Evolutionary conservation across 2,329 filamentous ascomycete species (phyloP).

Genomic region (Fusarium buxicola): DNA sequence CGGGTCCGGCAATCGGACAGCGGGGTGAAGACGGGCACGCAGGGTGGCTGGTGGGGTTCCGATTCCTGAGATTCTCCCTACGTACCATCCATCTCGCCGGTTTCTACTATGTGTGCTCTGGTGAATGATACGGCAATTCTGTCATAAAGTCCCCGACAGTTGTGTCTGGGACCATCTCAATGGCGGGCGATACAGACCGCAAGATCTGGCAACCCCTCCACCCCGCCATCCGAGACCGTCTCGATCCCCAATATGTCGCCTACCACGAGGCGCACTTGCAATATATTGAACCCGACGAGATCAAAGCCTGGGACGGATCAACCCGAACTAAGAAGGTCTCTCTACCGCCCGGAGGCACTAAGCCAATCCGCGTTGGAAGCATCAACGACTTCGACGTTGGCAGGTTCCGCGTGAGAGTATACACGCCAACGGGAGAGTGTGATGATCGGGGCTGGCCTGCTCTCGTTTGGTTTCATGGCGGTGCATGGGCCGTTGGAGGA

Average conservation of each 20-base stretch:
- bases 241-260: conserved; percentile 54
- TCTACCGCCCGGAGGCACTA: conserved; percentile 44
- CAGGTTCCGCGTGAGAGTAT: conserved; percentile 49
- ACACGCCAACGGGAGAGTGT: conserved; percentile 43
- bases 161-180: not conserved
- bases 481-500: conserved; percentile 54
- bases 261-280: conserved; percentile 54
- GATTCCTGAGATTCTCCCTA: not conserved
- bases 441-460: conserved; percentile 50
- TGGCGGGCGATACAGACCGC: conserved; percentile 13
- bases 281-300: conserved; percentile 51
- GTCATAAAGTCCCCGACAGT: too few species aligned
- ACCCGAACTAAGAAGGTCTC: conserved; percentile 42
- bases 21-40: conserved; percentile 5
- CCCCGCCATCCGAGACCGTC: conserved; percentile 44
- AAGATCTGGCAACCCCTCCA: conserved; percentile 51
- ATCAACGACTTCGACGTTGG: conserved; percentile 45
- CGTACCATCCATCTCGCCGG: too few species aligned
- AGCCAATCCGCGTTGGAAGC: conserved; percentile 45
- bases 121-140: too few species aligned
- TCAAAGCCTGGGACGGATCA: conserved; percentile 49
- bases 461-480: conserved; percentile 56
- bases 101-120: too few species aligned
- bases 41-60: conserved; percentile 10
- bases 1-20: conserved; percentile 15